phyloP scores from a whole-genome alignment of 176 grass and related monocot species.

The Carex myosuroides region DNA sequence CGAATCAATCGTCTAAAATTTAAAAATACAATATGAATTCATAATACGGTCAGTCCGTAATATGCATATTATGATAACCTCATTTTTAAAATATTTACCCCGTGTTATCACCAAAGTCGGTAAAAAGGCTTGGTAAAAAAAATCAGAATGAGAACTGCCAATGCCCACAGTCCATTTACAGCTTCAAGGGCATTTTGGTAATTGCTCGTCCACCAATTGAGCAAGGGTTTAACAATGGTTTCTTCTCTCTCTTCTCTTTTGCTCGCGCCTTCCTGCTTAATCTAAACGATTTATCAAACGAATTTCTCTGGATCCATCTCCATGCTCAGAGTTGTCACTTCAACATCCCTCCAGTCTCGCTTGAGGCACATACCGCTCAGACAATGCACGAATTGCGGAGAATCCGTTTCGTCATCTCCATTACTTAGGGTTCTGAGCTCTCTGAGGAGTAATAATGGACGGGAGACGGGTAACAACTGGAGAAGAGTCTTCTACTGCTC shows the following conservation, averaged over 20 bases:
- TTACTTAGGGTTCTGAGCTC: slow-evolving; percentile 48
- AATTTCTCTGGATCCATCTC: not conserved
- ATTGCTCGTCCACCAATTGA: not conserved
- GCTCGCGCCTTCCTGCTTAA: slow-evolving; percentile 10
- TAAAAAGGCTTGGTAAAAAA: not conserved
- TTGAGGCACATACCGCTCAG: slow-evolving; percentile 10
- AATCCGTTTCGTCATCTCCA: slow-evolving; percentile 25
- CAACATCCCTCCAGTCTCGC: slow-evolving; percentile 17
- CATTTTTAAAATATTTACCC: not conserved
- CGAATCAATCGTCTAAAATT: too few species aligned
- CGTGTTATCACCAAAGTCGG: not conserved
- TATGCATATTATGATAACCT: too few species aligned
- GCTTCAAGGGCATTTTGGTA: slow-evolving; percentile 4
- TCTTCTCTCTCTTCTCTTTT: slow-evolving; percentile 22
- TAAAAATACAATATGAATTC: too few species aligned
- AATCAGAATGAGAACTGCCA: not conserved
- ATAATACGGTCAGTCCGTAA: too few species aligned
- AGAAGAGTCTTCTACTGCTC: slow-evolving; percentile 64
- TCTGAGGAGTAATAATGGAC: slow-evolving; percentile 32
- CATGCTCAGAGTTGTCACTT: slow-evolving; percentile 37
- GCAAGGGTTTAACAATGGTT: slow-evolving; percentile 77
- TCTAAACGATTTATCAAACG: not conserved
- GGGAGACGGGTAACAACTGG: slow-evolving; percentile 18
- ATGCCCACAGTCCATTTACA: not conserved
- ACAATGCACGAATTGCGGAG: slow-evolving; percentile 33